Conservation (phyloP, 2,329 filamentous ascomycete species). For the Aspergillus puulaauensis region DNA sequence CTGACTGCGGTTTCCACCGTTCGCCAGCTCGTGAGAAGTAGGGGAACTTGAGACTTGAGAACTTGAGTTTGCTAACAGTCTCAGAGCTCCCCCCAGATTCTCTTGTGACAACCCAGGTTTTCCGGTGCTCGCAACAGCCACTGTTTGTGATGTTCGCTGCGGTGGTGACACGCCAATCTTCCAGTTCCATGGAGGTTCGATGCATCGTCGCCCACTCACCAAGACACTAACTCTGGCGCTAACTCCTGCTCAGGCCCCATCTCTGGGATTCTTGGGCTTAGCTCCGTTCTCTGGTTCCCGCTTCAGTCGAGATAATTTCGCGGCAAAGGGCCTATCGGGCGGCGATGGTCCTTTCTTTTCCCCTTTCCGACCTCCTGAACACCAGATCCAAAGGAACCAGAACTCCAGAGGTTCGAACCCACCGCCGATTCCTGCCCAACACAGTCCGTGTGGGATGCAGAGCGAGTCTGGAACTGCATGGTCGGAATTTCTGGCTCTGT, state of each 20-base stretch:
- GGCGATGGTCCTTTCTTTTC: not conserved
- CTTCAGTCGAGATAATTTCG: not conserved
- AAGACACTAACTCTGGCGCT: not conserved
- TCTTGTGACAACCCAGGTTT: not conserved
- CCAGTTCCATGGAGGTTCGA: not conserved
- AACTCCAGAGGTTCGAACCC: constrained; percentile 1
- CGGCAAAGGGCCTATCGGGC: not conserved
- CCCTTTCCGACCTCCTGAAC: not conserved
- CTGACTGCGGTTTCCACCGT: not conserved
- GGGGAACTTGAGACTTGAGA: not conserved
- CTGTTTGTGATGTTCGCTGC: not conserved
- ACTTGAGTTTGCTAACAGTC: not conserved
- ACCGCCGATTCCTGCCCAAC: constrained; percentile 16
- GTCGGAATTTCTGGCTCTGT: not conserved
- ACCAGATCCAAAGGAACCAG: constrained; percentile 3
- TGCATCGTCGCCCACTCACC: not conserved
- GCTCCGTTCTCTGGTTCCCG: not conserved
- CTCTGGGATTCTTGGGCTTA: not conserved
- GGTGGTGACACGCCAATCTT: not conserved
- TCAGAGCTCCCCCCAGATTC: not conserved
- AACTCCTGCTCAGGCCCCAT: not conserved
- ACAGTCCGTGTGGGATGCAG: constrained; percentile 13
- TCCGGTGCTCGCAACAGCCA: not conserved
- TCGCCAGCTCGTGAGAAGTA: not conserved
- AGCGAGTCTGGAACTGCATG: constrained; percentile 1